Conservation (phyloP, 805 yeast genomes). For the Lachancea thermotolerans region DNA sequence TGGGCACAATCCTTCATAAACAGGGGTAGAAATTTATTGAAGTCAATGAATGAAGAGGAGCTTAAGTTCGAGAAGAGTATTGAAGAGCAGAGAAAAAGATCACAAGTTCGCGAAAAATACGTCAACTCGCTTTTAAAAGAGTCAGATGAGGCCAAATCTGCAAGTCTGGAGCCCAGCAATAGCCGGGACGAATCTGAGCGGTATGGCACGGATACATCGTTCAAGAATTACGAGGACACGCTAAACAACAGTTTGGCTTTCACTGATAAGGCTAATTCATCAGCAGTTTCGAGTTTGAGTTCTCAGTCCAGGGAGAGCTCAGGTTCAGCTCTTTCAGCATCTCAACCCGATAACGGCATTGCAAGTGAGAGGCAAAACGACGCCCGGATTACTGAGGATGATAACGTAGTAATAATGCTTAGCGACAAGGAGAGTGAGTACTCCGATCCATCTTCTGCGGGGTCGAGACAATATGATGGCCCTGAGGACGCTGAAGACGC, state of each 20-base stretch:
- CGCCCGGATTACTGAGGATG: background rate
- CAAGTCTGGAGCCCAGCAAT: background rate
- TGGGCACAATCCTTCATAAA: conserved; percentile 21
- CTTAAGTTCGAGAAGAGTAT: conserved; percentile 10
- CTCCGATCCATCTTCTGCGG: background rate
- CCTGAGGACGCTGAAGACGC: background rate
- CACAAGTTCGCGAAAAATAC: conserved; percentile 1
- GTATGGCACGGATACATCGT: conserved; percentile 19
- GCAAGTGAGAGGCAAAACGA: background rate
- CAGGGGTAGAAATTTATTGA: conserved; percentile 20
- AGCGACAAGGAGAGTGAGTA: conserved; percentile 1
- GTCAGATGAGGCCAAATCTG: background rate
- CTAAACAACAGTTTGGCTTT: conserved; percentile 13
- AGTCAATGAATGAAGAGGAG: conserved; percentile 13
- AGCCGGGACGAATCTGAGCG: conserved; percentile 3
- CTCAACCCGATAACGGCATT: background rate
- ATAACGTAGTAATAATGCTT: background rate
- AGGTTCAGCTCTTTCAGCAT: too few relatives aligned
- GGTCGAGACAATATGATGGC: background rate
- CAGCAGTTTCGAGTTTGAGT: background rate
- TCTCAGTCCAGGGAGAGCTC: too few relatives aligned
- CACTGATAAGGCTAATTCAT: conserved; percentile 1
- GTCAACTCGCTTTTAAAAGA: conserved; percentile 2
- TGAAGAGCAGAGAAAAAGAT: conserved; percentile 6
- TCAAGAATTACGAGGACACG: conserved; percentile 15